These are phyloP conservation scores for Talaromyces sp. DNA, from an alignment of 2,329 filamentous ascomycete genomes.

Conservation along the genomic window DNA sequence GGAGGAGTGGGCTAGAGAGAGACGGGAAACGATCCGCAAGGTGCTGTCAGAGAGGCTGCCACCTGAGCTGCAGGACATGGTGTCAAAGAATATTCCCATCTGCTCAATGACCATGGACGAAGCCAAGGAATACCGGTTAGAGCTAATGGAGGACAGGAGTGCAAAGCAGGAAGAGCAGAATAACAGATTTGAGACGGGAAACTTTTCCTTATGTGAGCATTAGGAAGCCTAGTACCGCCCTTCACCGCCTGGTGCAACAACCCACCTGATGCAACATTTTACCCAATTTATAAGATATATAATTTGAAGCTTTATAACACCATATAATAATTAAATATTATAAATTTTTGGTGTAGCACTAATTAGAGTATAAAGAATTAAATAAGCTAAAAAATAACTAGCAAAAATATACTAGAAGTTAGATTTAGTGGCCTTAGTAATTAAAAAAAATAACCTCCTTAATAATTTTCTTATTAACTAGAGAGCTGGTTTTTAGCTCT, in stretches of 20 bases:
- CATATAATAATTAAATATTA: background rate
- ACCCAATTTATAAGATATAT: background rate
- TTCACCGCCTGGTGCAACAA: no score
- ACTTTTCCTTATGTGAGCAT: constrained; percentile 4
- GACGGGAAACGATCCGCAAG: background rate
- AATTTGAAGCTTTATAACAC: background rate
- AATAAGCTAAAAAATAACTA: background rate
- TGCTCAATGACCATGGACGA: constrained; percentile 35
- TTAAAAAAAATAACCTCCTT: background rate
- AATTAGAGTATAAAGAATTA: background rate
- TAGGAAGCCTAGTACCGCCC: background rate
- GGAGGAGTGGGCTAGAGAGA: constrained; percentile 40
- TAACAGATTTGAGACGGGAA: background rate
- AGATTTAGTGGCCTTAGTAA: background rate
- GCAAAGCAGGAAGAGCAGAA: background rate
- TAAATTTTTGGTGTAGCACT: no score
- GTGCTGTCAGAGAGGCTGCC: background rate
- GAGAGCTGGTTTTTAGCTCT: no score
- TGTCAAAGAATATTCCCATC: background rate
- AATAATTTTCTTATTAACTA: background rate
- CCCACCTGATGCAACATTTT: no score
- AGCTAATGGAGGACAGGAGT: constrained; percentile 8
- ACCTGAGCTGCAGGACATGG: constrained; percentile 15
- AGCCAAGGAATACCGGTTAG: constrained; percentile 30
- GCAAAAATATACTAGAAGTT: background rate